Conservation (phyloP, 495 filamentous ascomycete genomes). For the Daldinia childiae region DNA sequence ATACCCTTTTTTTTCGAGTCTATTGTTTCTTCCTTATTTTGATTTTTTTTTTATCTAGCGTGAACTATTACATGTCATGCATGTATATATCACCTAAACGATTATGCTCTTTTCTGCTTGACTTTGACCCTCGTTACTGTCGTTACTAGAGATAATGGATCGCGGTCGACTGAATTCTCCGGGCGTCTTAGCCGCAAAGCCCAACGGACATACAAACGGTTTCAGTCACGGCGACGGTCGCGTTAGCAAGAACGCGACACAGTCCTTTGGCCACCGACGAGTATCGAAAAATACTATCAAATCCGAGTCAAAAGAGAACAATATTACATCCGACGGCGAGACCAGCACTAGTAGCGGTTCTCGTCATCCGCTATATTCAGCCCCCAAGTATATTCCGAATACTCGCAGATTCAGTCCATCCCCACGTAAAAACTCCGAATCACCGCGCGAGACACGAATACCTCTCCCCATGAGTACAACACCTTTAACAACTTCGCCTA, state of each 20-base stretch:
- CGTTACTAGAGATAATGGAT: constrained; percentile 41
- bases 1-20: constrained; percentile 1
- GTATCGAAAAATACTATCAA: constrained; percentile 18
- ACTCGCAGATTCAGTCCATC: constrained; percentile 29
- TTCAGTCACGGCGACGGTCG: constrained; percentile 11
- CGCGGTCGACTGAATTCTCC: constrained; percentile 28
- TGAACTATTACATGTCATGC: constrained; percentile 26
- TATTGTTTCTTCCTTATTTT: constrained; percentile 10
- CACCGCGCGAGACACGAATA: constrained; percentile 51
- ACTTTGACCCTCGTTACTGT: constrained; percentile 12
- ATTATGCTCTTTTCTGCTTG: constrained; percentile 30
- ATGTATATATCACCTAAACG: constrained; percentile 18
- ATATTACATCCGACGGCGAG: constrained; percentile 37
- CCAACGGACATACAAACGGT: constrained; percentile 29
- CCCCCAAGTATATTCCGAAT: constrained; percentile 30
- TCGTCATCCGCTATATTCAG: constrained; percentile 30
- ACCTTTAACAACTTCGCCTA: constrained; percentile 14
- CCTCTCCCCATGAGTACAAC: constrained; percentile 47
- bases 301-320: constrained; percentile 42
- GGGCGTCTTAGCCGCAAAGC: constrained; percentile 38
- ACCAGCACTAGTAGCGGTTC: constrained; percentile 21
- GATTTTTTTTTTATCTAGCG: constrained; percentile 18
- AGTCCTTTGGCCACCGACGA: constrained; percentile 31
- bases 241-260: constrained; percentile 22
- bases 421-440: constrained; percentile 29